A percentile compares a stretch with the other conserved stretches of the same genome.
These are phyloP conservation scores for Fraxinus excelsior DNA, from an alignment of 257 asterid species.

Conservation along the genomic window DNA sequence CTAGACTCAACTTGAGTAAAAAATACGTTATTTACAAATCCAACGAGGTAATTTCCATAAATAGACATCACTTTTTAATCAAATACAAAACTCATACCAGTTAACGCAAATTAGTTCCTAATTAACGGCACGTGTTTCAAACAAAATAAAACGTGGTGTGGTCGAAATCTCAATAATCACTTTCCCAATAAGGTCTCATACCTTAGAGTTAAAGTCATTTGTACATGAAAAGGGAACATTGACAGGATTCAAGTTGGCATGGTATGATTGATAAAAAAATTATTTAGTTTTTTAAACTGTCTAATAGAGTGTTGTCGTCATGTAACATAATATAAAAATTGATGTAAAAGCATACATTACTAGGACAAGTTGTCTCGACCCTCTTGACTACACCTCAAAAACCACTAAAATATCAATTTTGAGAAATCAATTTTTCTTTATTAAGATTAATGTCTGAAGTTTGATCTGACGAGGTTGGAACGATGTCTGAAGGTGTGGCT, in stretches of 20 bases:
- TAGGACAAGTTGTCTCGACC: background rate
- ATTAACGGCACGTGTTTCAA: background rate
- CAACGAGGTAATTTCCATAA: background rate
- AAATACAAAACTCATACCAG: background rate
- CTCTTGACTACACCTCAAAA: background rate
- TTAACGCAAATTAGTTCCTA: background rate
- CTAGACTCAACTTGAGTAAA: too few species aligned
- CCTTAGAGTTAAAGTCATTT: too few species aligned
- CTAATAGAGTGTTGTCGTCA: too few species aligned
- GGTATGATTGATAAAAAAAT: too few species aligned
- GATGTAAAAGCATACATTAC: too few species aligned
- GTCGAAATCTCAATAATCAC: background rate
- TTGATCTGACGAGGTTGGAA: background rate
- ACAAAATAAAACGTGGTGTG: background rate
- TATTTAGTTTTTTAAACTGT: too few species aligned
- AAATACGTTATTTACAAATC: background rate
- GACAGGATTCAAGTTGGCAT: too few species aligned
- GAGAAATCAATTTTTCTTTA: background rate
- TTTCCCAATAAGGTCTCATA: background rate
- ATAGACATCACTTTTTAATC: background rate
- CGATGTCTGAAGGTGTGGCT: constrained; percentile 45
- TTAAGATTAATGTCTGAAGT: constrained; percentile 4
- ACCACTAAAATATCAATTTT: background rate
- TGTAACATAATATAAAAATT: too few species aligned
- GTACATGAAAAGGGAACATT: too few species aligned